Percentiles rank a stretch among this genome's conserved stretches.
phyloP scores from a whole-genome alignment of 2,329 filamentous ascomycete genomes.

The Fusarium algeriense region DNA sequence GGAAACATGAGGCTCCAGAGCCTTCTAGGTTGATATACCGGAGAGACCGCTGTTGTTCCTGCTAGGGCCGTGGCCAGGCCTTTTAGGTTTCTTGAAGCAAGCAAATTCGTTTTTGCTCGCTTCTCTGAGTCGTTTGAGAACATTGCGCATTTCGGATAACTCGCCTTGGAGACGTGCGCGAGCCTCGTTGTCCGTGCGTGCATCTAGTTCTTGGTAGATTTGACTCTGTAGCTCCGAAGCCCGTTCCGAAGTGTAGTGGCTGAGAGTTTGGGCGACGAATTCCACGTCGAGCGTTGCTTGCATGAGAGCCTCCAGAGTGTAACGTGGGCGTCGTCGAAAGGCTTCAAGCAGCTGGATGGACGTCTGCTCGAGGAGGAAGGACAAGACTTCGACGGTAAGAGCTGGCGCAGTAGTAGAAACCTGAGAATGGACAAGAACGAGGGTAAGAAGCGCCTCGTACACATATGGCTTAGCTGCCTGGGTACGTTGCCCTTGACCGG shows the following conservation, averaged over 20 bases:
- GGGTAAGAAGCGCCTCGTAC: conserved; percentile 84
- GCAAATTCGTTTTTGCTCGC: conserved; percentile 87
- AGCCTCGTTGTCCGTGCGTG: conserved; percentile 88
- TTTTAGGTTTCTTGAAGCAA: conserved; percentile 79
- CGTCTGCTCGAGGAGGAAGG: conserved; percentile 85
- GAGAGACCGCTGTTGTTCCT: conserved; percentile 50
- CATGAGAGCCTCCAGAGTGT: conserved; percentile 86
- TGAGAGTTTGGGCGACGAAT: conserved; percentile 94
- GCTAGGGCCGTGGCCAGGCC: conserved; percentile 52
- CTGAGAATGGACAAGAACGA: conserved; percentile 93
- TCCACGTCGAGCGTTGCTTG: conserved; percentile 98
- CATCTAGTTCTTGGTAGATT: conserved; percentile 92
- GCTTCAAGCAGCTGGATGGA: conserved; percentile 84
- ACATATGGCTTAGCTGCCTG: conserved; percentile 87
- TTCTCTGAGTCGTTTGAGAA: conserved; percentile 86
- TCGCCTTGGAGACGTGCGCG: conserved; percentile 84
- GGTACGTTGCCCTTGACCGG: conserved; percentile 68
- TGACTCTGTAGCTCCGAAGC: conserved; percentile 86
- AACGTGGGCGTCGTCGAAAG: conserved; percentile 76
- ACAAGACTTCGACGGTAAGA: conserved; percentile 84
- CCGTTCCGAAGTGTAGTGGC: conserved; percentile 86
- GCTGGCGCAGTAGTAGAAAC: conserved; percentile 82
- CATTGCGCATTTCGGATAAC: conserved; percentile 87
- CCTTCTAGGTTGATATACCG: conserved; percentile 46
- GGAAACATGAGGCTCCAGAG: conserved; percentile 8